Base-by-base conservation (phyloP, 2,329 filamentous ascomycete genomes). In the Colletotrichum australisinense region DNA sequence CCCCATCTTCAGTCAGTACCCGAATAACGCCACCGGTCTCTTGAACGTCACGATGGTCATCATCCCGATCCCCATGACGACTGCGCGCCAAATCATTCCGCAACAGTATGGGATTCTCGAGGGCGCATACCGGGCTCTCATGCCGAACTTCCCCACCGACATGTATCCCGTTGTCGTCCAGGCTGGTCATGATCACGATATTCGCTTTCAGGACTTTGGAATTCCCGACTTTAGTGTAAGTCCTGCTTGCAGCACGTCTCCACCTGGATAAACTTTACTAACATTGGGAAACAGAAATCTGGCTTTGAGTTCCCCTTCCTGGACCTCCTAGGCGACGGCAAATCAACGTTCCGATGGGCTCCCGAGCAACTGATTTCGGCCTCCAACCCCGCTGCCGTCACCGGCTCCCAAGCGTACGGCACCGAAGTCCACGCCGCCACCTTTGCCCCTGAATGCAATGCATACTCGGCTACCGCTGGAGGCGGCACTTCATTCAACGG, bases 281-380 rank as follows among this genome's bases (percentile, higher is more conserved):
- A 56, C 26, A 63, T 5, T 16, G 1, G 14, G 22, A 2, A 32
- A n/a, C 66, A 89, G 88, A 86, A 86, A 49, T 80, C 85, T 22
- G 84, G 86, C 9, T 84, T 89, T 73, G 85, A 88, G 75, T 90
- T 89, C 70, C 89, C 89, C 0, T 91, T 90, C 77, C 72, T 90
- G 49, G 88, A 90, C 76, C 77, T 88, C 6, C 80, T 89, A 3
- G 82, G 83, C 63, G 87, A 90, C 78, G 86, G 85, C 42, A 80
- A 83, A 73, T 86, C 86, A 1, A 85, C 84, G 3, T 91, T 89
- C 80, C 85, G 85, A 52, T 89, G 86, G 83, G 83, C 83, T 0
- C 84, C 84, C 0, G 82, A 83, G 3, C 82, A 88, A 66, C 79
- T 89, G 69, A 85, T 90, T 74, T 84, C 83, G 2, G 82, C 83